These are phyloP conservation scores for Lepiota venenata DNA, from an alignment of 768 basidiomycete genomes.

Conservation along the genomic window DNA sequence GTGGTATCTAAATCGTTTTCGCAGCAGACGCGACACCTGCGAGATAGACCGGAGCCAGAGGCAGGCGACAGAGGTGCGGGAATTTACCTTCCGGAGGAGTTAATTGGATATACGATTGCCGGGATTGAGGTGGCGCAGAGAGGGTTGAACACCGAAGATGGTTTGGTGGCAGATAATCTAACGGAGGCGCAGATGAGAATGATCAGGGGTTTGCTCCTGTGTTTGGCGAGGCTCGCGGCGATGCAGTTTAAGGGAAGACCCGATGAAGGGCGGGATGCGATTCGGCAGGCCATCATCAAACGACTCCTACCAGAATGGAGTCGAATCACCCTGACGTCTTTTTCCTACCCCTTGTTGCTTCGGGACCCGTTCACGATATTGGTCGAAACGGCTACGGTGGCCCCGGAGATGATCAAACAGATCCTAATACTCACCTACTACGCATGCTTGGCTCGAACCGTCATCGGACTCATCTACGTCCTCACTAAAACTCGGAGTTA, in stretches of 20 bases:
- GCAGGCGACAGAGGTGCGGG: slow-evolving; percentile 74
- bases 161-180: slow-evolving; percentile 66
- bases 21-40: slow-evolving; percentile 78
- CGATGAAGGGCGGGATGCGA: slow-evolving; percentile 74
- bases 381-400: slow-evolving; percentile 86
- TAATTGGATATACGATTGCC: slow-evolving; percentile 85
- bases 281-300: slow-evolving; percentile 86
- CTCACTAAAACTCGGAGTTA: slow-evolving; percentile 68
- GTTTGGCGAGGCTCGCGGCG: slow-evolving; percentile 61
- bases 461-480: slow-evolving; percentile 81
- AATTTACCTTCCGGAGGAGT: slow-evolving; percentile 88
- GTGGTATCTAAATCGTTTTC: slow-evolving; percentile 75
- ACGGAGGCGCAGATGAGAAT: slow-evolving; percentile 76
- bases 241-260: slow-evolving; percentile 67
- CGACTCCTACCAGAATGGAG: slow-evolving; percentile 91
- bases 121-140: slow-evolving; percentile 79
- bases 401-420: slow-evolving; percentile 86
- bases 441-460: slow-evolving; percentile 81
- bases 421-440: slow-evolving; percentile 90
- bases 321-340: slow-evolving; percentile 75
- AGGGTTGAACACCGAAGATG: slow-evolving; percentile 41
- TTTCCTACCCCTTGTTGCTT: slow-evolving; percentile 81
- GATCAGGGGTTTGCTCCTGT: slow-evolving; percentile 72
- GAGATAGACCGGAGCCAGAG: slow-evolving; percentile 74
- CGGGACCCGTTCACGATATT: slow-evolving; percentile 90